phyloP scores from a whole-genome alignment of 345 rosid species.

The Crucihimalaya himalaica region DNA sequence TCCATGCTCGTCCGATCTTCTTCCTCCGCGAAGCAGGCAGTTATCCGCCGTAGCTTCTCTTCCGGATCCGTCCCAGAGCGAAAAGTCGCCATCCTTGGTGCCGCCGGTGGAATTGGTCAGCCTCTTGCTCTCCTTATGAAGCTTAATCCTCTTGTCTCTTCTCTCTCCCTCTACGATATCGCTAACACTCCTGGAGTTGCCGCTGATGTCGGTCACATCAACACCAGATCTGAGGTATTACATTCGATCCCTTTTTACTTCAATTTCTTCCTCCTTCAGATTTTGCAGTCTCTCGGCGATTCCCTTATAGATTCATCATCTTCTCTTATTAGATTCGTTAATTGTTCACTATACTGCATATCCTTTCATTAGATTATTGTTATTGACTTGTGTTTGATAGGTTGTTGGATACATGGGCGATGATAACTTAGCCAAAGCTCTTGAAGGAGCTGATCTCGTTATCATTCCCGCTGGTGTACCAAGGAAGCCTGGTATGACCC shows the following conservation, averaged over 20 bases:
- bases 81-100: slow-evolving; percentile 79
- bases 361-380: not conserved
- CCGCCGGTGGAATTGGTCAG: slow-evolving; percentile 87
- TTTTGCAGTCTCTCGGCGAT: not conserved
- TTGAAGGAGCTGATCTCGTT: slow-evolving; percentile 64
- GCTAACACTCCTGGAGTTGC: slow-evolving; percentile 82
- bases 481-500: slow-evolving; percentile 81
- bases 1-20: slow-evolving; percentile 44
- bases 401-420: slow-evolving; percentile 50
- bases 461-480: slow-evolving; percentile 79
- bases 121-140: slow-evolving; percentile 78
- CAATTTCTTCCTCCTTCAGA: not conserved
- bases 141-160: slow-evolving; percentile 76
- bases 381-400: slow-evolving; percentile 7
- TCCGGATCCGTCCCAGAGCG: slow-evolving; percentile 66
- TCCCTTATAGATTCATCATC: not conserved
- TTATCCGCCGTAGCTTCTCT: slow-evolving; percentile 56
- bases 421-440: slow-evolving; percentile 45
- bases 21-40: slow-evolving; percentile 43
- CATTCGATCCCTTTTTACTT: not conserved
- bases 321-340: not conserved
- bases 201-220: slow-evolving; percentile 79
- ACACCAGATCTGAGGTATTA: slow-evolving; percentile 67
- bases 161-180: slow-evolving; percentile 69
- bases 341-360: not conserved